Percentiles rank a stretch among this genome's conserved stretches.
Evolutionary conservation across 2,329 filamentous ascomycete genomes (phyloP).

Genomic region (Cephalotrichum gorgonifer): DNA sequence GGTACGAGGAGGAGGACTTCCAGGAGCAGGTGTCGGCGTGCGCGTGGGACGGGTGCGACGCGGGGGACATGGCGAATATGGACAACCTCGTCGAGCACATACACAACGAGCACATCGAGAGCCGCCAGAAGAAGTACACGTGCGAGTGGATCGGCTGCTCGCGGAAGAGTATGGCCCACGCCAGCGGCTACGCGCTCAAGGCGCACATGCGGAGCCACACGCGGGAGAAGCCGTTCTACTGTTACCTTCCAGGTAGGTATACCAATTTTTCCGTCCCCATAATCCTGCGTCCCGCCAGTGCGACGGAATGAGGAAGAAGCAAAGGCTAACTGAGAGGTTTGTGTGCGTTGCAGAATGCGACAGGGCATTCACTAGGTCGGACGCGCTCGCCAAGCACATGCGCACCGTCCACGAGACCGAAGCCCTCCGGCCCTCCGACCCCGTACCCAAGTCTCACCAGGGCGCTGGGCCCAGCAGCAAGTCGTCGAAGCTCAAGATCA

Average conservation of each 20-base stretch:
- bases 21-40: conserved; percentile 71
- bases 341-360: conserved; percentile 97
- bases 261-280: background rate
- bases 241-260: conserved; percentile 71
- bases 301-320: background rate
- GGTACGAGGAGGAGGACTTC: conserved; percentile 63
- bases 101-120: conserved; percentile 89
- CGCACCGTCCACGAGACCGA: conserved; percentile 97
- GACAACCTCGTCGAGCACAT: conserved; percentile 73
- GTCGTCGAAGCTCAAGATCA: conserved; percentile 48
- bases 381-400: conserved; percentile 96
- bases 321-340: background rate
- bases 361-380: conserved; percentile 88
- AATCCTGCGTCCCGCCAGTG: background rate
- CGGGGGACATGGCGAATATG: conserved; percentile 68
- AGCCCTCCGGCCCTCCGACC: conserved; percentile 69
- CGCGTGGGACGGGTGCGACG: conserved; percentile 65
- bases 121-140: conserved; percentile 90
- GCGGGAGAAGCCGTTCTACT: conserved; percentile 96
- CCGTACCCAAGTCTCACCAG: conserved; percentile 61
- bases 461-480: conserved; percentile 25
- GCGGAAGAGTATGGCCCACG: conserved; percentile 82
- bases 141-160: conserved; percentile 93
- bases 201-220: conserved; percentile 98
- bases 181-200: conserved; percentile 89